Percentiles rank a stretch among this genome's conserved stretches.
Conservation (phyloP, 1,284 basidiomycete species). For the Xerocomus amazonicus region DNA sequence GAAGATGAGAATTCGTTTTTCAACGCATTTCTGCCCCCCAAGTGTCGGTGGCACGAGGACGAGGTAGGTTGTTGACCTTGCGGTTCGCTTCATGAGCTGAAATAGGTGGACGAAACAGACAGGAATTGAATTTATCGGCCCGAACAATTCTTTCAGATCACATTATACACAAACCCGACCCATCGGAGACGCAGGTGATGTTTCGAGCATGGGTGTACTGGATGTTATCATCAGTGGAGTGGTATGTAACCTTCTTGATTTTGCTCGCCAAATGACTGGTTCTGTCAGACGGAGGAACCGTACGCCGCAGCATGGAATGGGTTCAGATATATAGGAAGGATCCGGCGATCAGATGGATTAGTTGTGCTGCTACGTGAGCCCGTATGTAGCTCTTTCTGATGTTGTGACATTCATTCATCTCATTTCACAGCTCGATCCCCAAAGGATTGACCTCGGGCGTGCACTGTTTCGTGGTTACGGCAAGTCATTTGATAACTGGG, state of each 20-base stretch:
- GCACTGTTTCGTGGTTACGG: constrained; percentile 47
- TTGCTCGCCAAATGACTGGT: constrained; percentile 8
- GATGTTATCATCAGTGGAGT: constrained; percentile 52
- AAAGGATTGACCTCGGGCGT: constrained; percentile 33
- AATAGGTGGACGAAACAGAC: constrained; percentile 27
- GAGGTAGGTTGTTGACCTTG: constrained; percentile 29
- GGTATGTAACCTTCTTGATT: constrained; percentile 32
- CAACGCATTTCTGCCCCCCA: constrained; percentile 47
- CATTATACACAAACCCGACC: constrained; percentile 31
- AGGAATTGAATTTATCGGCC: constrained; percentile 41
- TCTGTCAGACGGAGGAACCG: constrained; percentile 42
- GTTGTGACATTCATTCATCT: not conserved
- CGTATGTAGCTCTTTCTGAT: constrained; percentile 32
- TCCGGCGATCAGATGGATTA: constrained; percentile 35
- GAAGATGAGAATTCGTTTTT: constrained; percentile 26
- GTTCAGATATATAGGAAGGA: constrained; percentile 32
- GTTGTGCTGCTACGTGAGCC: constrained; percentile 38
- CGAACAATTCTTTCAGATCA: constrained; percentile 33
- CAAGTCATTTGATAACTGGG: constrained; percentile 19
- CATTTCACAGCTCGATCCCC: constrained; percentile 23
- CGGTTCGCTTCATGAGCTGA: constrained; percentile 5
- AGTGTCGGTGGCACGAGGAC: constrained; percentile 33
- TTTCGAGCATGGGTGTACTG: constrained; percentile 11
- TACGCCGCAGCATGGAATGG: constrained; percentile 48
- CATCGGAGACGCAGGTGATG: constrained; percentile 12